A percentile compares a stretch with the other conserved stretches of the same genome.
Evolutionary conservation across 106 monocot species (phyloP).

Genomic region (Dendrobium chrysotoxum): DNA sequence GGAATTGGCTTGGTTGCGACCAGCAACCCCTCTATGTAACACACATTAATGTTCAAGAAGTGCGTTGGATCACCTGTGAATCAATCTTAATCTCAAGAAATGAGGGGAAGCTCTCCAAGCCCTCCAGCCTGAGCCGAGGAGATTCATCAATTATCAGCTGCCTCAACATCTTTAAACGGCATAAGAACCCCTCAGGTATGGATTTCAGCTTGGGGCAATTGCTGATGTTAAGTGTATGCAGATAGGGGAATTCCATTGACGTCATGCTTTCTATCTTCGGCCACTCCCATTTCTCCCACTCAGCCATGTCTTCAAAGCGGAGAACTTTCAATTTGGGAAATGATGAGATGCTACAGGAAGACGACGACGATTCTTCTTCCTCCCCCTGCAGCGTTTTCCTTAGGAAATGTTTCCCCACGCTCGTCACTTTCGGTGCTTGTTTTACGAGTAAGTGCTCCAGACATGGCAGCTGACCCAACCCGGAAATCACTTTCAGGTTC

Average conservation of each 20-base stretch:
- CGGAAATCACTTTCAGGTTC: neutral
- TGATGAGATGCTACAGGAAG: neutral
- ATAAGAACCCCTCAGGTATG: neutral
- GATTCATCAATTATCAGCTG: neutral
- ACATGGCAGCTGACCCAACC: neutral
- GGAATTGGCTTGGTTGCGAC: too few relatives aligned
- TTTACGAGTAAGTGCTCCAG: neutral
- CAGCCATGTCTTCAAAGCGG: neutral
- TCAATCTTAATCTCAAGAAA: neutral
- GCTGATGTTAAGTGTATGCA: neutral
- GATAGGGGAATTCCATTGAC: neutral
- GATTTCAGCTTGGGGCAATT: neutral
- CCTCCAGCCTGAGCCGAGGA: neutral
- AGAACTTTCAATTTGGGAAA: neutral
- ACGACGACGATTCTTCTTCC: neutral
- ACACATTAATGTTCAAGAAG: too few relatives aligned
- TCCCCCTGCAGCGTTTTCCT: neutral
- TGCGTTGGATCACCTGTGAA: too few relatives aligned
- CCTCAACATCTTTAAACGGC: neutral
- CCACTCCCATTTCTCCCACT: neutral
- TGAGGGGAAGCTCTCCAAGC: neutral
- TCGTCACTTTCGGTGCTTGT: neutral
- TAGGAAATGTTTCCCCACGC: neutral
- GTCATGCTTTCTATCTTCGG: neutral
- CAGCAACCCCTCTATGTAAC: too few relatives aligned